Evolutionary conservation across 192 early-diverging fungal species (phyloP), one percentile per base, ranked within the genome.

Genomic region (Coemansia sp.): DNA sequence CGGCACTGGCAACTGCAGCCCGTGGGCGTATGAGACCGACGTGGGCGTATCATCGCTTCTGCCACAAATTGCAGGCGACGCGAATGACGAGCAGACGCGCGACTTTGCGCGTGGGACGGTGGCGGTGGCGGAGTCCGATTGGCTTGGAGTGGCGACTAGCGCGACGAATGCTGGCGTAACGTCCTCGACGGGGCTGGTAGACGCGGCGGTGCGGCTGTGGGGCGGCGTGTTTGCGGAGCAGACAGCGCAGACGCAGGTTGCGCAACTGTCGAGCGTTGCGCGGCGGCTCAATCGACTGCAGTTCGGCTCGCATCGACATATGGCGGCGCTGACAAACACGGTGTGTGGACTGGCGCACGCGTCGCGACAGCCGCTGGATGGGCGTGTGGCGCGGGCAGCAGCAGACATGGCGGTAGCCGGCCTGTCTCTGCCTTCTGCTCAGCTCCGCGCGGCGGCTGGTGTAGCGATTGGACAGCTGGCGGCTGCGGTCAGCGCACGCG

Each of bases 391-490:
- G 0, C 58, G 65, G 0, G 61, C 68, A 1, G 58, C 74, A 52
- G 69, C 60, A 7, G 81, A 82, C 18, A 48, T 65, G 22, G 50
- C 78, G 3, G 66, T 72, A 0, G 67, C 89, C 10, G 84, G 87
- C 0, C 81, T 96, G 10, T 69, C 87, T 3, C 85, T 89, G 30
- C 82, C 89, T 2, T 88, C 92, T 44, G 78, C 86, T 7, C 82
- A 83, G 18, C 82, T 94, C 5, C 87, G 95, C 12, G 83, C 87
- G 51, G 81, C 90, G 0, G 89, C 93, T 0, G 88, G 92, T 60
- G 93, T 95, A 49, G 87, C 90, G 7, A 64, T 97, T 4, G 97
- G 97, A 2, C 78, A 88, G 5, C 68, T 97, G 58, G 84, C 93
- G 1, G 85, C 66, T 2, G 83, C 91, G 2, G 85, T 60, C 10